Evolutionary conservation across 1,284 basidiomycete genomes (phyloP), one percentile per base, ranked within the genome.

Genomic region (Wolfiporia cocos): DNA sequence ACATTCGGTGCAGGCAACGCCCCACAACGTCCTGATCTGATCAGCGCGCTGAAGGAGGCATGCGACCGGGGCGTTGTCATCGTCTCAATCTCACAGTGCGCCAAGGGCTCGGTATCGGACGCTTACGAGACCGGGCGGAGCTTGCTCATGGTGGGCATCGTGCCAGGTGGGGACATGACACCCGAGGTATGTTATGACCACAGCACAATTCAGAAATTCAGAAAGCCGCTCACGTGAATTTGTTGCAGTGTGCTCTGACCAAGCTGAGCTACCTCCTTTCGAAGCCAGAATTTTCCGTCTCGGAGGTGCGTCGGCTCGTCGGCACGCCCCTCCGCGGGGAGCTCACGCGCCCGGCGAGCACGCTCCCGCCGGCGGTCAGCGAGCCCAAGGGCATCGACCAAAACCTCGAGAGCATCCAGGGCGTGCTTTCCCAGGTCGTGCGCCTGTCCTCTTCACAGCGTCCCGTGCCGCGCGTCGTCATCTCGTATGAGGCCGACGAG

Each of bases 1-100:
- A 90, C 86, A 1, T 96, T 89, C 62, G 92, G 92, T 5, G 83
- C 92, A 1, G 92, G 92, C 1, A 90, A 90, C 57, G 86, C 87
- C 15, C 87, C 87, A 0, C 81, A 86, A 52, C 74, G 83, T 18
- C 43, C 67, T 39, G 86, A 88, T 54, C 62, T 90, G 21, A 74
- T 84, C 58, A 57, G 73, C 18, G 81, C 78, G 1, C 71, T 95
- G 43, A 80, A 80, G 49, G 79, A 87, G 41, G 92, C 92, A 1
- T 87, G 86, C 43, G 78, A 86, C 39, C 76, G 86, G 2, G 91
- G 89, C 4, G 75, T 94, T 1, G 78, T 95, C 28, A 79, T 96
- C 36, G 91, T 96, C 36, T 91, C 92, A 10, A 92, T 95, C 44
- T 86, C 90, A 0, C 92, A 96, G 57, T 95, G 93, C 58, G 62